Evolutionary conservation across 1,139 yeast genomes (phyloP).

Genomic region (Geotrichum fermentans): DNA sequence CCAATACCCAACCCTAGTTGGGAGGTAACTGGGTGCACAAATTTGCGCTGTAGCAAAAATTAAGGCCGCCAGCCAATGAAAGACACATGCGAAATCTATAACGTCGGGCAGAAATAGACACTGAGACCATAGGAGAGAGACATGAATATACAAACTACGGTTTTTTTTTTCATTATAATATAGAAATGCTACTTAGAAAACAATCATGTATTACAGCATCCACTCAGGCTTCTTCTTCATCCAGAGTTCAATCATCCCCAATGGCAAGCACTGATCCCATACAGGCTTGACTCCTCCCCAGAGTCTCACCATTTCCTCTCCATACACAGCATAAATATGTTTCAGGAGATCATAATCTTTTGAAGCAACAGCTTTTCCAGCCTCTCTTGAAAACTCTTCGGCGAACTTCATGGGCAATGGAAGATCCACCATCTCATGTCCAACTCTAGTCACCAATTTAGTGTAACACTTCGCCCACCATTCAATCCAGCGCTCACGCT

Average conservation of each 20-base stretch:
- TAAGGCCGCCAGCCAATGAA: no score
- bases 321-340: constrained; percentile 17
- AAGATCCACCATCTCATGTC: background rate
- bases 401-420: background rate
- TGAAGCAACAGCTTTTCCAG: background rate
- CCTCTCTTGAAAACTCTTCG: background rate
- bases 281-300: constrained; percentile 17
- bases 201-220: background rate
- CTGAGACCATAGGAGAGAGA: no score
- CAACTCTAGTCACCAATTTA: background rate
- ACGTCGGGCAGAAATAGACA: no score
- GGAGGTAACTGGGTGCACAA: no score
- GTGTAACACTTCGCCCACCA: constrained; percentile 9
- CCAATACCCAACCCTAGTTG: no score
- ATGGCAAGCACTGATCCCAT: constrained; percentile 13
- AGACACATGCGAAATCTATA: no score
- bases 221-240: constrained; percentile 16
- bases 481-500: constrained; percentile 13
- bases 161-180: no score
- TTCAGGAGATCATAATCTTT: background rate
- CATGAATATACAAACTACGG: no score
- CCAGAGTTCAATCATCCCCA: constrained; percentile 16
- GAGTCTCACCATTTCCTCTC: constrained; percentile 16
- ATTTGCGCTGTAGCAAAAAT: no score
- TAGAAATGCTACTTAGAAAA: background rate